Percentiles rank a stretch among this genome's conserved stretches.
phyloP scores from a whole-genome alignment of 148 eudicot species.

The Selenicereus undatus region DNA sequence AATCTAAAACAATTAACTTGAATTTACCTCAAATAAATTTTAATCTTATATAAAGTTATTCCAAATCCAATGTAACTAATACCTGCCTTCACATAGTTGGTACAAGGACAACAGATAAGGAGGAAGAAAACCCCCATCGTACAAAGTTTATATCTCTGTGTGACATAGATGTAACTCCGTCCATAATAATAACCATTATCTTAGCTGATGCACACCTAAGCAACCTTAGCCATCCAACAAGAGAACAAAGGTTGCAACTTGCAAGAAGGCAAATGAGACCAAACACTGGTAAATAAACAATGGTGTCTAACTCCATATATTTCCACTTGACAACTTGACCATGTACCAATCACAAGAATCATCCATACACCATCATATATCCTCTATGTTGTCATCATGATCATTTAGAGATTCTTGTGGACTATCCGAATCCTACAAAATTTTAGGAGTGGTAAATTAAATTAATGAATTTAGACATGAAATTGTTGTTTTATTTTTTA shows the following conservation, averaged over 20 bases:
- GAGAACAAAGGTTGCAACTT: not conserved
- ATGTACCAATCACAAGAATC: not conserved
- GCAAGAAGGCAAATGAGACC: not conserved
- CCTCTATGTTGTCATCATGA: slow-evolving; percentile 5
- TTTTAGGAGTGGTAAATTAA: not conserved
- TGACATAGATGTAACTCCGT: too few species aligned
- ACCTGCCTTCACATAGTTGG: too few species aligned
- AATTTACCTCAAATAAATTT: too few species aligned
- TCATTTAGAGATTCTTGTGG: not conserved
- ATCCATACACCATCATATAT: not conserved
- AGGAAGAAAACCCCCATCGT: too few species aligned
- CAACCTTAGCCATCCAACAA: not conserved
- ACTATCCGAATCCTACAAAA: not conserved
- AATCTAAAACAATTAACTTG: too few species aligned
- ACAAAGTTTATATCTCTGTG: too few species aligned
- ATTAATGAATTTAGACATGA: not conserved
- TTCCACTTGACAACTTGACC: not conserved
- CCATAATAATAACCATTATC: too few species aligned
- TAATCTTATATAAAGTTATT: too few species aligned
- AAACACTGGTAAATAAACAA: not conserved
- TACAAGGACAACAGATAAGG: too few species aligned
- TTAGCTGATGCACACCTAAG: too few species aligned
- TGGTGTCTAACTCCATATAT: not conserved
- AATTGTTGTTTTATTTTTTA: too few species aligned
- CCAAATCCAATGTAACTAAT: too few species aligned